Conservation (phyloP, 768 basidiomycete genomes). For the Mrakia gelida region DNA sequence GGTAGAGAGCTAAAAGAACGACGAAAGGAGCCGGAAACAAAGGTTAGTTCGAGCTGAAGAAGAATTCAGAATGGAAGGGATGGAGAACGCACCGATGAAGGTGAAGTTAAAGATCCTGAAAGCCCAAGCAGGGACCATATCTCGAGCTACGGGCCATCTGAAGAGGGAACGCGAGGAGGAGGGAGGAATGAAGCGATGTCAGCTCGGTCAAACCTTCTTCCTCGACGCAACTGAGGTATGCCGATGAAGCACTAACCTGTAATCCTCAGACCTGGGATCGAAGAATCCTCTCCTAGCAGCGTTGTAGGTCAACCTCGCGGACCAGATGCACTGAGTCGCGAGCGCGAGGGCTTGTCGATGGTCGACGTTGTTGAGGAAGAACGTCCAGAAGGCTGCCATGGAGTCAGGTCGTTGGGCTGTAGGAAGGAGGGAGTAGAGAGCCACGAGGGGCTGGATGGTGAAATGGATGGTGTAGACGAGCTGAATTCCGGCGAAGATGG, state of each 20-base stretch:
- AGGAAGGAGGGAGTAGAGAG: neutral
- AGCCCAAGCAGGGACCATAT: neutral
- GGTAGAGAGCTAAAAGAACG: conserved; percentile 28
- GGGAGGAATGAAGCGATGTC: neutral
- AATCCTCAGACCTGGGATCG: conserved; percentile 24
- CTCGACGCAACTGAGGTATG: neutral
- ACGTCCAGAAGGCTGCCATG: neutral
- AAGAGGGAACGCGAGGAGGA: neutral
- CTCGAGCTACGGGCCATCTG: conserved; percentile 9
- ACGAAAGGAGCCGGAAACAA: neutral
- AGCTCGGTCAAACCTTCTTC: too few relatives aligned
- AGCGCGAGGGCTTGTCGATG: conserved; percentile 20
- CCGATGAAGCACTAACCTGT: neutral
- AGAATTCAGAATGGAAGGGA: neutral
- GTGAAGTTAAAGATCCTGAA: conserved; percentile 23
- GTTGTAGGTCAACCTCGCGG: conserved; percentile 21
- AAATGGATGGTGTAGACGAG: conserved; percentile 29
- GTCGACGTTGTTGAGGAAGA: conserved; percentile 1
- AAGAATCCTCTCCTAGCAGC: conserved; percentile 32
- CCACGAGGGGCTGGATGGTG: conserved; percentile 27
- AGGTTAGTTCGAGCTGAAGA: neutral
- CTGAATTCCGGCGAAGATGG: neutral
- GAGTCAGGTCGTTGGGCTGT: neutral
- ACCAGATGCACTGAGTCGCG: conserved; percentile 28
- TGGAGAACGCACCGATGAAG: conserved; percentile 27